Conservation (phyloP, 202 grass and related monocot species). For the Carex arenaria region DNA sequence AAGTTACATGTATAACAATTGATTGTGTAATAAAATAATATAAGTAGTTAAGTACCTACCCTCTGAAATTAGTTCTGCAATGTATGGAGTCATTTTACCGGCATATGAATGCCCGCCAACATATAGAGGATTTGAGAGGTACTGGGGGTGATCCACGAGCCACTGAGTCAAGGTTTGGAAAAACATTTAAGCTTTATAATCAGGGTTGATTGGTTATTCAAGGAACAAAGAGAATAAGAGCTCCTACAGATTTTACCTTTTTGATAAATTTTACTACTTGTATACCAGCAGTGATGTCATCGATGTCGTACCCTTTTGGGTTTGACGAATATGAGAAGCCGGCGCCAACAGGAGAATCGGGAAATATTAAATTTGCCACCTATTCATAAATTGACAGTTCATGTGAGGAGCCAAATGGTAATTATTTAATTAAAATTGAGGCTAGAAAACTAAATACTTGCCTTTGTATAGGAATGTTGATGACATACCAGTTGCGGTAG, state of each 20-base stretch:
- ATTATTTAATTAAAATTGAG: not conserved
- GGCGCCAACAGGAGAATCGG: constrained; percentile 20
- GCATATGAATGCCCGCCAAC: constrained; percentile 53
- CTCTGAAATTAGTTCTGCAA: constrained; percentile 29
- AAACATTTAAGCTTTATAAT: not conserved
- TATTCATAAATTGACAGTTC: not conserved
- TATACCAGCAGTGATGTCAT: constrained; percentile 27
- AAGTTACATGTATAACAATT: too few relatives aligned
- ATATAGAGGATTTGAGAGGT: constrained; percentile 39
- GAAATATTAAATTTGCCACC: constrained; percentile 13
- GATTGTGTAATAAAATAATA: not conserved
- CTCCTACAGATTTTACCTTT: too few relatives aligned
- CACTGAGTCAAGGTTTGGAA: constrained; percentile 22
- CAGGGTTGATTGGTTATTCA: not conserved
- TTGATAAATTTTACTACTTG: constrained; percentile 35
- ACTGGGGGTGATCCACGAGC: constrained; percentile 37
- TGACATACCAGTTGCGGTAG: constrained; percentile 40
- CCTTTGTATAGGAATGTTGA: constrained; percentile 53
- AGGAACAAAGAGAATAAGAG: too few relatives aligned
- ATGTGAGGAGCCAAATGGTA: not conserved
- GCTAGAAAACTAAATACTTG: not conserved
- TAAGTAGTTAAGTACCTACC: constrained; percentile 26
- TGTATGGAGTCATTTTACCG: constrained; percentile 32
- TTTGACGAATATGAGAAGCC: constrained; percentile 17
- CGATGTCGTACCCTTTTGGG: constrained; percentile 33